Evolutionary conservation across 2,329 filamentous ascomycete genomes (phyloP), one percentile per base, ranked within the genome.

Genomic region (Ophiocordyceps camponoti-rufipedis): DNA sequence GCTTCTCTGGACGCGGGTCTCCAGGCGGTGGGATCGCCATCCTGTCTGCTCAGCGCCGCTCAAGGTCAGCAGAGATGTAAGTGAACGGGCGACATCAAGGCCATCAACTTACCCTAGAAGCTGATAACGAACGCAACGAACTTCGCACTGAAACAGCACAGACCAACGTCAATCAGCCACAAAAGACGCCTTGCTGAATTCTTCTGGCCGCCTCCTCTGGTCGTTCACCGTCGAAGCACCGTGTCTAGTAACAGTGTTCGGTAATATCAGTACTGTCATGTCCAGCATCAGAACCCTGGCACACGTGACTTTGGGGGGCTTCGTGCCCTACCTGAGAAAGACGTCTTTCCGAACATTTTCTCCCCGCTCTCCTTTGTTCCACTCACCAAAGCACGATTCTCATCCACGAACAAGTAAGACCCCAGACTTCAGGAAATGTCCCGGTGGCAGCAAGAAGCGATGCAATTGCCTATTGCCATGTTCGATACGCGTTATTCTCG

Each of bases 331-430:
- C 55, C 46, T 29, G 29, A 48, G 51, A 23, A 31, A 43, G 48
- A 49, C 57, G 55, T 54, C 55, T 57, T 49, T 54, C 50, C n/a
- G 13, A 41, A 23, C 45, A 52, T 53, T 51, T 56, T 52, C 52
- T 23, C 54, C 56, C 58, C 57, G 54, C 55, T 48, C 48, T 48
- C 41, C 45, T 47, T 42, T 51, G 58, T 63, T 56, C 61, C 62
- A 59, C 57, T 64, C 56, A 65, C 63, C 62, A 62, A 58, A 62
- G 57, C 61, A 62, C 58, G 59, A 64, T 60, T 66, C 64, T 68
- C 65, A 67, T 66, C 62, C 54, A 57, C 56, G 62, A 64, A 67
- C 60, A 54, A 58, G 63, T 66, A 55, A 61, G 58, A 23, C 23
- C 23, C 23, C 23, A 23, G 5, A 8, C 14, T 12, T 3, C 33